phyloP scores from a whole-genome alignment of 177 flowering plant species.

The Tripterygium wilfordii region DNA sequence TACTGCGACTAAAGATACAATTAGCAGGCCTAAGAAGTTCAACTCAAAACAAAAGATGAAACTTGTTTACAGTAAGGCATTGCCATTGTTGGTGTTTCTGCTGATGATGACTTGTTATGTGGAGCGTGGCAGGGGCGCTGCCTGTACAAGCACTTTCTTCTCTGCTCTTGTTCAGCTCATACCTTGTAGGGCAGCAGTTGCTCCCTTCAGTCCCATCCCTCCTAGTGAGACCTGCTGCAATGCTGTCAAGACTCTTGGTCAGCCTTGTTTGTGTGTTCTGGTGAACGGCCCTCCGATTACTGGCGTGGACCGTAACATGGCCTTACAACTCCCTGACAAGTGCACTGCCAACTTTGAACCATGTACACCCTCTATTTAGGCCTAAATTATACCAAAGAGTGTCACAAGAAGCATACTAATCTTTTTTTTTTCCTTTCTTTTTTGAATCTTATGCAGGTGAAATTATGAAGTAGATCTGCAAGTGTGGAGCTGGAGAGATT shows the following conservation, averaged over 20 bases:
- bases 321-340: slow-evolving; percentile 65
- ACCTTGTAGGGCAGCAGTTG: slow-evolving; percentile 74
- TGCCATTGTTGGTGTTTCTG: slow-evolving; percentile 22
- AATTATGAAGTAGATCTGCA: slow-evolving; percentile 2
- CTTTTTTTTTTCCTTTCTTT: neutral
- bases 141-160: slow-evolving; percentile 68
- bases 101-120: slow-evolving; percentile 23
- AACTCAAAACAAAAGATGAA: slow-evolving; percentile 23
- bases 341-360: slow-evolving; percentile 66
- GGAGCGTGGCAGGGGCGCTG: slow-evolving; percentile 21
- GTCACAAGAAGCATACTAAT: too few relatives aligned
- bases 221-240: slow-evolving; percentile 73
- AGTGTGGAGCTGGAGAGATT: neutral
- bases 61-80: slow-evolving; percentile 7
- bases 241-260: slow-evolving; percentile 63
- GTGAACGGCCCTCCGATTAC: slow-evolving; percentile 75
- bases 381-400: too few relatives aligned
- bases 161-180: slow-evolving; percentile 67
- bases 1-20: too few relatives aligned
- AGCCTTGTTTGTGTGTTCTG: slow-evolving; percentile 70
- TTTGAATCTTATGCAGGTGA: slow-evolving; percentile 18
- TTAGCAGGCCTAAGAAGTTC: too few relatives aligned
- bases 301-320: slow-evolving; percentile 74
- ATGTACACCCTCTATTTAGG: slow-evolving; percentile 41
- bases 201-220: slow-evolving; percentile 62